Evolutionary conservation across 495 filamentous ascomycete genomes (phyloP).

Genomic region (Amphirosellinia nigrospora): DNA sequence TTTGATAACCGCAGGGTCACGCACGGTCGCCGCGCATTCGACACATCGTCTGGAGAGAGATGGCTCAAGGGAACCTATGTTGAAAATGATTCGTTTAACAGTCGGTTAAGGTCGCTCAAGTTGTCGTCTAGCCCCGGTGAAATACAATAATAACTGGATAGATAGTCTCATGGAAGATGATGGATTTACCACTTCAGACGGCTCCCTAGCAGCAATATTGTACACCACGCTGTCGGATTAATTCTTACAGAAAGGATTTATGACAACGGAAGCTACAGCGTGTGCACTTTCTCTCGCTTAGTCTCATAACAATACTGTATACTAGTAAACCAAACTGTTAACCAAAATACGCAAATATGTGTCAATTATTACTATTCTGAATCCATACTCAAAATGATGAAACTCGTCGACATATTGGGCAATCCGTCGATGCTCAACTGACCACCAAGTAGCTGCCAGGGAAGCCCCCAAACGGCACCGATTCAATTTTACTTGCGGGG

Average conservation of each 20-base stretch:
- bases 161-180: background rate
- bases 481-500: constrained; percentile 11
- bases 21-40: constrained; percentile 79
- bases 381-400: constrained; percentile 32
- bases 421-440: constrained; percentile 25
- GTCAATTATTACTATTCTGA: background rate
- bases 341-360: background rate
- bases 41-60: constrained; percentile 63
- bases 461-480: constrained; percentile 32
- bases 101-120: constrained; percentile 43
- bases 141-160: background rate
- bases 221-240: background rate
- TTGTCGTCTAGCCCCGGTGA: background rate
- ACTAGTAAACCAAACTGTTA: background rate
- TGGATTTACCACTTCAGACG: background rate
- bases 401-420: constrained; percentile 33
- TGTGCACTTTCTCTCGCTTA: background rate
- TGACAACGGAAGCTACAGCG: background rate
- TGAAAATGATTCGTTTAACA: constrained; percentile 68
- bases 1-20: constrained; percentile 83
- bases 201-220: background rate
- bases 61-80: constrained; percentile 90
- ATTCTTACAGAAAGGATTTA: background rate
- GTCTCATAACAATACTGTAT: background rate
- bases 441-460: constrained; percentile 32